phyloP scores from a whole-genome alignment of 1,284 basidiomycete species.

The Vanrija humicola region DNA sequence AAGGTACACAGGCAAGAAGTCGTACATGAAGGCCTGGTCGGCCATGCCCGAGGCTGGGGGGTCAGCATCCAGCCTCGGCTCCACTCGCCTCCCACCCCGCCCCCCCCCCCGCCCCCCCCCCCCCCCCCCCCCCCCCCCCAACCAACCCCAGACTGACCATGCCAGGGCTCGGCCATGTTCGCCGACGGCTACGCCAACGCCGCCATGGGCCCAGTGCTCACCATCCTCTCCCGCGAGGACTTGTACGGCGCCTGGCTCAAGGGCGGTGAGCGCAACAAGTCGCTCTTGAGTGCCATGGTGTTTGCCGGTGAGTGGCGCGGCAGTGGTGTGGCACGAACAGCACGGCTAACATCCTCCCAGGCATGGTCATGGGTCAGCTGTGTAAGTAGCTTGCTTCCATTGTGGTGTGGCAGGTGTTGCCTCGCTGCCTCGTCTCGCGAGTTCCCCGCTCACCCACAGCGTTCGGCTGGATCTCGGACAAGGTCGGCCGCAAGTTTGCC shows the following conservation, averaged over 20 bases:
- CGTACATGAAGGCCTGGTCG: conserved; percentile 75
- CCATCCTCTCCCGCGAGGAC: conserved; percentile 57
- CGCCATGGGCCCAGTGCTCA: conserved; percentile 61
- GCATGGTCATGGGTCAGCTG: conserved; percentile 62
- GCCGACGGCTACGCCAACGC: conserved; percentile 77
- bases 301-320: conserved; percentile 59
- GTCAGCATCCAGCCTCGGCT: not conserved
- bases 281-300: conserved; percentile 59
- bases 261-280: conserved; percentile 51
- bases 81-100: not conserved
- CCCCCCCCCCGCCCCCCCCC: too few relatives aligned
- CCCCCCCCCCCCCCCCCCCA: too few relatives aligned
- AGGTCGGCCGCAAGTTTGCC: conserved; percentile 70
- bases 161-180: conserved; percentile 70
- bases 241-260: conserved; percentile 56
- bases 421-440: too few relatives aligned
- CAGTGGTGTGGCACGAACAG: too few relatives aligned
- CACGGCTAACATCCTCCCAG: too few relatives aligned
- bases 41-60: conserved; percentile 60
- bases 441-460: not conserved
- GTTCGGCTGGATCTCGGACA: conserved; percentile 65
- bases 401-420: too few relatives aligned
- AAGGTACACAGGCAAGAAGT: conserved; percentile 70
- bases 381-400: not conserved
- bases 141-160: not conserved